Evolutionary conservation across 2,329 filamentous ascomycete genomes (phyloP), one percentile per base, ranked within the genome.

Genomic region (Cercospora citrullina): DNA sequence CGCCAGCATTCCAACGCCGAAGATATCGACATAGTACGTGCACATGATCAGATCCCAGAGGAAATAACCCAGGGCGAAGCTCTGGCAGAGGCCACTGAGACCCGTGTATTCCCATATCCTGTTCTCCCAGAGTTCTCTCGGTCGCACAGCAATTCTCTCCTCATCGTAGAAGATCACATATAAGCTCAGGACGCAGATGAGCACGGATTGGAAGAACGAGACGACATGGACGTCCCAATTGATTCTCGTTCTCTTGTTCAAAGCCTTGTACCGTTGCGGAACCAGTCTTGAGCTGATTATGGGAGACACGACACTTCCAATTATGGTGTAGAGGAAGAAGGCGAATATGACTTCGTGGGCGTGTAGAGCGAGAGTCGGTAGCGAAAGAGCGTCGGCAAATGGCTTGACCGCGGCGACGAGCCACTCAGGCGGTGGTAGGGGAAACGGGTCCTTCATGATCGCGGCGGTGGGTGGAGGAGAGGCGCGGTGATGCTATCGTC

Each of bases 161-260:
- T 88, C 81, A 78, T 95, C 92, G 51, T 77, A 80, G 65, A 83
- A 84, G 80, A 93, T 91, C 66, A 91, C 86, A 85, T 88, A 94
- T 16, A 95, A 80, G n/a, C 91, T 90, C 33, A 94, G 81, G 59
- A 73, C 78, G 78, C 90, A 92, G 81, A 96, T 91, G 65, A 92
- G 80, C 33, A 85, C 82, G 77, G 89, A 90, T 84, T 96, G 92
- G 65, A 92, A 84, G 72, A 95, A 86, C n/a, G 91, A 93, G 33
- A 95, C 92, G 65, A 94, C 89, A 77, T 94, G 92, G 26, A 93
- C 90, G 78, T 96, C 89, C 92, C 92, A 95, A 83, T 91, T 95
- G 70, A 93, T 83, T 76, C 85, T 86, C 66, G 90, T 91, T 65
- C 86, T 84, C 28, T 83, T 81, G 60, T 88, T 86, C 73, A 92